A percentile compares a stretch with the other conserved stretches of the same genome.
phyloP scores from a whole-genome alignment of 2,329 filamentous ascomycete species.

The Penicillium capsulatum region DNA sequence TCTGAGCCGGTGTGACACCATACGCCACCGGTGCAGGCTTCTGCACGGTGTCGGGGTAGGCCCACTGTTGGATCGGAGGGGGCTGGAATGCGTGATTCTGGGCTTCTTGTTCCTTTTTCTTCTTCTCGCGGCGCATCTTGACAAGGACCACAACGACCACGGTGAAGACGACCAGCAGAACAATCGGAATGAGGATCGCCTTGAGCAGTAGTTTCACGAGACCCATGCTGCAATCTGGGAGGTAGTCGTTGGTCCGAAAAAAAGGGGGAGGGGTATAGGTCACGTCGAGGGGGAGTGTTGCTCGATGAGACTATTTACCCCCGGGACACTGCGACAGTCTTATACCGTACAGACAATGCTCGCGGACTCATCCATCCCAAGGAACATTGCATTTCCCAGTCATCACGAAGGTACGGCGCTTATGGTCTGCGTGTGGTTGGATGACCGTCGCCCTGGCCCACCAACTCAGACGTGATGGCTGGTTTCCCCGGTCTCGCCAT shows the following conservation, averaged over 20 bases:
- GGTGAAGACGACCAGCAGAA: slow-evolving; percentile 11
- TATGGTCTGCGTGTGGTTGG: slow-evolving; percentile 8
- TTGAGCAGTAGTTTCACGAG: slow-evolving; percentile 20
- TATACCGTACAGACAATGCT: too few relatives aligned
- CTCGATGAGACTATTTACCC: too few relatives aligned
- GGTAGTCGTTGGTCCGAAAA: background rate
- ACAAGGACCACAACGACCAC: slow-evolving; percentile 7
- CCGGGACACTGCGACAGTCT: too few relatives aligned
- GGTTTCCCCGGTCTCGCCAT: slow-evolving; percentile 1
- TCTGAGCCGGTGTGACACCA: slow-evolving; percentile 5
- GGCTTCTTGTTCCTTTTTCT: slow-evolving; percentile 7
- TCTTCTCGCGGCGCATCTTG: slow-evolving; percentile 14
- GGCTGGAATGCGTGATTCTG: slow-evolving; percentile 11
- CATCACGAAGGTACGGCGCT: too few relatives aligned
- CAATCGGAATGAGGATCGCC: slow-evolving; percentile 20
- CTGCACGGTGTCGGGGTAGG: slow-evolving; percentile 9
- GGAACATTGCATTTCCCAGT: too few relatives aligned
- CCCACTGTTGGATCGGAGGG: slow-evolving; percentile 19
- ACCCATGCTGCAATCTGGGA: slow-evolving; percentile 16
- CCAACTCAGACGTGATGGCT: slow-evolving; percentile 2
- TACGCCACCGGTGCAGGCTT: slow-evolving; percentile 16
- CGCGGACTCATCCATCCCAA: background rate
- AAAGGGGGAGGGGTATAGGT: background rate
- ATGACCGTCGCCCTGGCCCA: slow-evolving; percentile 1
- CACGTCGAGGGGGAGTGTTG: too few relatives aligned